Base-by-base conservation (phyloP, 2,329 filamentous ascomycete genomes). In the Aspergillus costaricaensis region DNA sequence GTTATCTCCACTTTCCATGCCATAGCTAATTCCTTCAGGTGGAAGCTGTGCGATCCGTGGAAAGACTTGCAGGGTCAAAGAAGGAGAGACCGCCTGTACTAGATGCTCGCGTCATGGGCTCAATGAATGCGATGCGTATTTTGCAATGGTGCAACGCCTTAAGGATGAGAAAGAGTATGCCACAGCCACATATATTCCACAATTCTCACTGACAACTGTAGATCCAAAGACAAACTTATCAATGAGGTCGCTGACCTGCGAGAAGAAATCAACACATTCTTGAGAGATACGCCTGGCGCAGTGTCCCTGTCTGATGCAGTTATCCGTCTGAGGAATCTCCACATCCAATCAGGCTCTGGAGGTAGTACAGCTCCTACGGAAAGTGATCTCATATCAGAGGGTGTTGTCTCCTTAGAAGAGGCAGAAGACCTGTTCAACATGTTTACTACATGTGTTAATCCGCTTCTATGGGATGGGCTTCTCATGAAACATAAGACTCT, bases 371-470 rank as follows among this genome's bases (percentile, higher is more conserved):
- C 66, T 0, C 25, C 30, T 61, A 65, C 23, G 47, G 65, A 59
- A 30, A 60, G 70, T 17, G 79, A 81, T 58, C 77, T 81, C 49
- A 79, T 81, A 43, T 73, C 75, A 0, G 67, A 71, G 27, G 80
- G 80, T 0, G 65, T 70, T 4, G 52, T 82, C 0, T 64, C 74
- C 1, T 55, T 78, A 2, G 65, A 69, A 0, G 78, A 81, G 38
- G 80, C 80, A 0, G 75, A 81, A 25, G 72, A 76, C n/a, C 66
- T 82, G 0, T 82, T 81, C 57, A 57, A 68, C 1, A 62, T 78
- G 0, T 82, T 79, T 61, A 72, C 72, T 9, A 68, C 75, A 23
- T 70, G 71, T 0, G 72, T 81, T 2, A 77, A 80, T 62, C 70
- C 72, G 9, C 76, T 76, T 62, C 70, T 81, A 54, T 82, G 77